A percentile compares a stretch with the other conserved stretches of the same genome.
Conservation (phyloP, 1,139 yeast species). For the Pichia sp. region DNA sequence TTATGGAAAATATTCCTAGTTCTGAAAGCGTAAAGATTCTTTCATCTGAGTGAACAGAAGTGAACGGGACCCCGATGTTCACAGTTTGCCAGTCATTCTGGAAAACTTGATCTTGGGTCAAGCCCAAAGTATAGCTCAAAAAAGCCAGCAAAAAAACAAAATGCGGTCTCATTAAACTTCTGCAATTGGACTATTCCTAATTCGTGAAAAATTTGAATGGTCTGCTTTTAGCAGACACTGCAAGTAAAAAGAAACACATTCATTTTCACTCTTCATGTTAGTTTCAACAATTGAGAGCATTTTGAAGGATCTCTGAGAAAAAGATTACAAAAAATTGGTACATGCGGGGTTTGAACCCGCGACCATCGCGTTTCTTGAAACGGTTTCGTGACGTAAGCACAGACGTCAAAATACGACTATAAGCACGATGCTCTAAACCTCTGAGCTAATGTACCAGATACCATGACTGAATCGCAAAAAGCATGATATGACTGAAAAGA, state of each 20-base stretch:
- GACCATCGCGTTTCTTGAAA: slow-evolving; percentile 37
- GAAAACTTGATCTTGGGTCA: slow-evolving; percentile 33
- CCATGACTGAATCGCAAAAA: not conserved
- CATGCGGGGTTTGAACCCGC: slow-evolving; percentile 38
- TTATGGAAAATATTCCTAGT: slow-evolving; percentile 29
- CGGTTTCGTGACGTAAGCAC: slow-evolving; percentile 33
- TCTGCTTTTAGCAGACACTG: too few species aligned
- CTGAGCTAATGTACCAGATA: slow-evolving; percentile 34
- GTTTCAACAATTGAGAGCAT: too few species aligned
- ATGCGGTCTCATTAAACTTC: not conserved
- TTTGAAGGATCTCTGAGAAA: too few species aligned
- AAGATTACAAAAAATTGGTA: slow-evolving; percentile 25
- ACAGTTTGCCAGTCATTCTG: slow-evolving; percentile 35
- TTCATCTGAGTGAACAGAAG: slow-evolving; percentile 21
- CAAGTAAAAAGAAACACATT: too few species aligned
- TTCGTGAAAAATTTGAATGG: too few species aligned
- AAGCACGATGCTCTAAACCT: slow-evolving; percentile 38
- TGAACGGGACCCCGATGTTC: slow-evolving; percentile 31
- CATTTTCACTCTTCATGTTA: too few species aligned
- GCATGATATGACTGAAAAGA: too few species aligned
- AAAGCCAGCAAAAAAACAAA: not conserved
- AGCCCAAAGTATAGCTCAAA: not conserved
- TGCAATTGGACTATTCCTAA: too few species aligned
- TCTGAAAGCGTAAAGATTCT: slow-evolving; percentile 27
- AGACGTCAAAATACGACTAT: slow-evolving; percentile 34